Base-by-base conservation (phyloP, 768 basidiomycete species). In the Atractiella rhizophila region DNA sequence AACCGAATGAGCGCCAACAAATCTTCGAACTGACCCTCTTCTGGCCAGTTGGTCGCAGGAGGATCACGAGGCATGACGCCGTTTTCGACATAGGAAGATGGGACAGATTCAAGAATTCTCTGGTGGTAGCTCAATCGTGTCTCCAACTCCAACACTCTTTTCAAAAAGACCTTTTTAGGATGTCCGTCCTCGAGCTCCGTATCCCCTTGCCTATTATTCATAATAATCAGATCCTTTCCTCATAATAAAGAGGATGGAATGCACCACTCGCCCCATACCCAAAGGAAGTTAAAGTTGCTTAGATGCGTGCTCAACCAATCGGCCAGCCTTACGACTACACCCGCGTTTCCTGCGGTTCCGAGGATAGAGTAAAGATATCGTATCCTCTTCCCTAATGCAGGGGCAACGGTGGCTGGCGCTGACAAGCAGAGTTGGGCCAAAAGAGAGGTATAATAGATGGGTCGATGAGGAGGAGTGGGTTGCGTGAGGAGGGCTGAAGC, bases 211-310 rank as follows among this genome's bases (percentile, higher is more conserved):
- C 88, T 96, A 46, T 39, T 5, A 48, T 16, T 26, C 37, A 21
- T 10, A 24, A 28, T 15, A 21, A 21, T 25, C 25, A 40, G 27
- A 9, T 3, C 10, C 12, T 21, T 5, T 41, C 15, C 26, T 3
- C 5, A 40, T 1, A 13, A 12, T 2, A 11, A 5, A 12, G 4
- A 19, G 16, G 28, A 28, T 3, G 10, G 24, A 38, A 21, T 73
- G 33, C 38, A 85, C 88, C 91, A 98, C 67, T 96, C 91, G 54
- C 82, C 86, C 91, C 91, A 98, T 12, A 91, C 82, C 91, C 91
- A 96, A 52, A 76, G 73, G 61, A 94, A 98, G 20, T 74, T 76
- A 57, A 94, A 98, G 60, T 98, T 98, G 49, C 81, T 86, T 73
- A 98, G 76, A 53, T 98, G 91, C 2, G 78, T 66, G 2, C 81